phyloP scores from a whole-genome alignment of 1,139 yeast species.

The Pichia sp. region DNA sequence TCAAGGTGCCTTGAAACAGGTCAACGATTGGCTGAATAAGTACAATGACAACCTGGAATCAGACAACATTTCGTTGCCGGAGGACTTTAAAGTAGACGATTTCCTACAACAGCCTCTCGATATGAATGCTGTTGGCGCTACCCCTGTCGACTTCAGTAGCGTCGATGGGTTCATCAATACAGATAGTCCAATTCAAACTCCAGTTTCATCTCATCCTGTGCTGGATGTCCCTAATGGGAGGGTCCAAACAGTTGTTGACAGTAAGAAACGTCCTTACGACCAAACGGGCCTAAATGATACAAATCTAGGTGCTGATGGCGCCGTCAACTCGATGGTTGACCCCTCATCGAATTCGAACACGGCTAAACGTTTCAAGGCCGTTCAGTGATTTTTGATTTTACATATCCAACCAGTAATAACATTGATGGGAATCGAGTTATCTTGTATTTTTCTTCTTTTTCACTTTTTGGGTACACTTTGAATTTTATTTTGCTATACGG shows the following conservation, averaged over 20 bases:
- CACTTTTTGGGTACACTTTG: not conserved
- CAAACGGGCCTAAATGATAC: not conserved
- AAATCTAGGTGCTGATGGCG: not conserved
- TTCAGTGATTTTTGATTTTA: not conserved
- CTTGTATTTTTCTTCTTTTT: not conserved
- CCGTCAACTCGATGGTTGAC: not conserved
- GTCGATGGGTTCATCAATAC: constrained; percentile 14
- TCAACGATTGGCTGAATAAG: constrained; percentile 54
- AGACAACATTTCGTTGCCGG: constrained; percentile 20
- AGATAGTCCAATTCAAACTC: constrained; percentile 12
- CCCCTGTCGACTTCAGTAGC: constrained; percentile 14
- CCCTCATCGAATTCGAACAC: not conserved
- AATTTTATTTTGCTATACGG: constrained; percentile 3
- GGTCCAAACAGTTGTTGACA: not conserved
- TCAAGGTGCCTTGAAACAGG: constrained; percentile 53
- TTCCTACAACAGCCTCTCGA: constrained; percentile 31
- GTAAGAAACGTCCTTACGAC: not conserved
- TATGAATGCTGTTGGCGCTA: constrained; percentile 11
- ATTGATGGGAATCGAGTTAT: not conserved
- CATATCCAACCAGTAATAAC: not conserved
- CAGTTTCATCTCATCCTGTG: constrained; percentile 3
- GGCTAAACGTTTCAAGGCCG: constrained; percentile 1
- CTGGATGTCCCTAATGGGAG: not conserved
- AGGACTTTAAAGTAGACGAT: constrained; percentile 33
- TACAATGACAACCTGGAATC: constrained; percentile 23